phyloP scores from a whole-genome alignment of 2,329 filamentous ascomycete genomes.

The Colletotrichum sidae region DNA sequence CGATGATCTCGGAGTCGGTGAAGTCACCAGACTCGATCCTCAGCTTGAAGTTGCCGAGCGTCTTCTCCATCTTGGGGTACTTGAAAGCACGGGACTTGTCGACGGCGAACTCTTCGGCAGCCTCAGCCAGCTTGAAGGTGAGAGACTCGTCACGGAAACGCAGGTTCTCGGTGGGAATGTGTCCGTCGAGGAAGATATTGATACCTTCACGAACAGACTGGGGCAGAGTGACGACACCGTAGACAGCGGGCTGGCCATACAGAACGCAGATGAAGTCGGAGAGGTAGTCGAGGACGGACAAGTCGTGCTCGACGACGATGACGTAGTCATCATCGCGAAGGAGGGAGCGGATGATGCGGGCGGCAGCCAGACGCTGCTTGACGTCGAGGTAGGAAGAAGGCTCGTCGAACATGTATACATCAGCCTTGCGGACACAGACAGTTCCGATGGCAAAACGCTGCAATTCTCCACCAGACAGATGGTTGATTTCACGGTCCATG shows the following conservation, averaged over 20 bases:
- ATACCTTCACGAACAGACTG: constrained; percentile 98
- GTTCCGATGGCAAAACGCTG: constrained; percentile 98
- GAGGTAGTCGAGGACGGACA: constrained; percentile 97
- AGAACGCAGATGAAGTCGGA: constrained; percentile 98
- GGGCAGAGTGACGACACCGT: constrained; percentile 96
- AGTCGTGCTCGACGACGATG: constrained; percentile 98
- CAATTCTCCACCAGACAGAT: constrained; percentile 95
- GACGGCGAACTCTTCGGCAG: constrained; percentile 85
- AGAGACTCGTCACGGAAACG: constrained; percentile 98
- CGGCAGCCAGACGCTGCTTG: constrained; percentile 95
- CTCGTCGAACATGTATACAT: constrained; percentile 99
- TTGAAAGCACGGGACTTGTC: constrained; percentile 87
- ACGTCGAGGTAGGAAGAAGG: constrained; percentile 99
- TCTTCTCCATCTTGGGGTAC: constrained; percentile 95
- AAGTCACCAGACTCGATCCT: constrained; percentile 86
- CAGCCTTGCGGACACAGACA: constrained; percentile 94
- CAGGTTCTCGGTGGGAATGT: constrained; percentile 98
- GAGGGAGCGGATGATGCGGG: constrained; percentile 90
- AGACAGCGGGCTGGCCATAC: constrained; percentile 94
- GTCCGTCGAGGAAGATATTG: constrained; percentile 98
- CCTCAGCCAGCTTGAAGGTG: constrained; percentile 93
- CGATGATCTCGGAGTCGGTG: constrained; percentile 97
- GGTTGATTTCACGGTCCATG: constrained; percentile 88
- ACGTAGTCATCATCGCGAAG: constrained; percentile 92
- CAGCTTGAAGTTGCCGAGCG: constrained; percentile 87